These are phyloP conservation scores for Yamadazyma insecticola DNA, from an alignment of 805 yeast species.

Conservation along the genomic window DNA sequence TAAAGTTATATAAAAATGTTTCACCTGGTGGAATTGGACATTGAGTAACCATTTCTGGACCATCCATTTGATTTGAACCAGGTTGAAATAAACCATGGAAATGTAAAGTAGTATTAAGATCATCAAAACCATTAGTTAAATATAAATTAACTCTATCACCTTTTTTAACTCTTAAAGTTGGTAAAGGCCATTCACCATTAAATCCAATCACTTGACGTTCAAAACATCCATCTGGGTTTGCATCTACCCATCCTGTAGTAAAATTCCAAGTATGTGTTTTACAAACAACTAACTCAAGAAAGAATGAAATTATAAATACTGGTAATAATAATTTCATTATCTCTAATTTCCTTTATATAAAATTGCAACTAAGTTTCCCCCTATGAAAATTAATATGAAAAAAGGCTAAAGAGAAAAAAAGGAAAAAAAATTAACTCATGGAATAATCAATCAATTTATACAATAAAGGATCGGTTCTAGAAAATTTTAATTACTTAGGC, in stretches of 20 bases:
- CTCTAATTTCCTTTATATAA: no score
- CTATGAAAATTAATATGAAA: no score
- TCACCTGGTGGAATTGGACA: constrained; percentile 87
- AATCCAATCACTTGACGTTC: constrained; percentile 60
- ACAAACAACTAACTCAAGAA: constrained; percentile 6
- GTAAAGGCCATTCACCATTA: constrained; percentile 81
- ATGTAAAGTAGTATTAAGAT: constrained; percentile 73
- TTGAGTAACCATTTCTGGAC: constrained; percentile 83
- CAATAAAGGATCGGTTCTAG: no score
- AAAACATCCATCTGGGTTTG: constrained; percentile 62
- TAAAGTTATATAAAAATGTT: constrained; percentile 77
- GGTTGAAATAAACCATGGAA: constrained; percentile 92
- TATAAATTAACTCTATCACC: constrained; percentile 76
- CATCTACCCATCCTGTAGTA: constrained; percentile 62
- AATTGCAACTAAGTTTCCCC: no score
- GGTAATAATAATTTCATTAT: no score
- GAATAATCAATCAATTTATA: no score
- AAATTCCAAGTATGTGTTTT: constrained; percentile 60
- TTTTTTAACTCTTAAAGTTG: constrained; percentile 67
- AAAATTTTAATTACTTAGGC: no score
- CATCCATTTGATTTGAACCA: constrained; percentile 78
- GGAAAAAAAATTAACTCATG: no score
- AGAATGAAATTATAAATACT: no score
- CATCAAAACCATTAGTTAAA: constrained; percentile 69
- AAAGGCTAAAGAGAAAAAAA: no score